Base-by-base conservation (phyloP, 192 early-diverging fungal genomes). In the Coemansia sp. region DNA sequence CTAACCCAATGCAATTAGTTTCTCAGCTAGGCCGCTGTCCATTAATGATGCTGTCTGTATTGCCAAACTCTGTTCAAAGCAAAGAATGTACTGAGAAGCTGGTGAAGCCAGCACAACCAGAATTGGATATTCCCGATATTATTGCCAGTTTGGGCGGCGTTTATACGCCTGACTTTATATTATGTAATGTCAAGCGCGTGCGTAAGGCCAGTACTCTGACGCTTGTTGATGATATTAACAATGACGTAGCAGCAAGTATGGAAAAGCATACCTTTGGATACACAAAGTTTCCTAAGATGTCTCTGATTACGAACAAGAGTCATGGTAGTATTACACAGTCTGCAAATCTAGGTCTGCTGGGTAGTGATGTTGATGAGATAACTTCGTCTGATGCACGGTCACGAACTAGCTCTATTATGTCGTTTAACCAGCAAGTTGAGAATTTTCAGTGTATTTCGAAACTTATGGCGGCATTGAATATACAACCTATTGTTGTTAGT, bases 401-500 rank as follows among this genome's bases (percentile, higher is more conserved):
- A 22, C 76, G 71, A 29, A 55, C 76, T 4, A 67, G 56, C 36
- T 73, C 76, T 22, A 64, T 73, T 25, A 30, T 27, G 52, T 33
- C 57, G 8, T 54, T 53, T 55, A 31, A 55, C 53, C 63, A 64
- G 33, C 63, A 52, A 3, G 55, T 55, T n/a, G 67, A 75, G n/a
- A 42, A 59, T 51, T 32, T 53, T 9, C 65, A 67, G 32, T 57
- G 59, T 20, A 75, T 80, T 4, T 54, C 66, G 6, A 56, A 60
- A 19, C 78, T 80, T 19, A 74, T 80, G 54, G 27, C 61, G 20
- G 72, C 72, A 8, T 51, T 80, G 39, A 61, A 59, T 31, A 68
- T 80, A 19, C 72, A 58, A 23, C 78, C 78, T 20, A 70, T 80
- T 57, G 61, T 80, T 22, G 72, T 75, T 17, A 71, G 72, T 21